Conservation (phyloP, 1,284 basidiomycete genomes). For the Naganishia liquefaciens region DNA sequence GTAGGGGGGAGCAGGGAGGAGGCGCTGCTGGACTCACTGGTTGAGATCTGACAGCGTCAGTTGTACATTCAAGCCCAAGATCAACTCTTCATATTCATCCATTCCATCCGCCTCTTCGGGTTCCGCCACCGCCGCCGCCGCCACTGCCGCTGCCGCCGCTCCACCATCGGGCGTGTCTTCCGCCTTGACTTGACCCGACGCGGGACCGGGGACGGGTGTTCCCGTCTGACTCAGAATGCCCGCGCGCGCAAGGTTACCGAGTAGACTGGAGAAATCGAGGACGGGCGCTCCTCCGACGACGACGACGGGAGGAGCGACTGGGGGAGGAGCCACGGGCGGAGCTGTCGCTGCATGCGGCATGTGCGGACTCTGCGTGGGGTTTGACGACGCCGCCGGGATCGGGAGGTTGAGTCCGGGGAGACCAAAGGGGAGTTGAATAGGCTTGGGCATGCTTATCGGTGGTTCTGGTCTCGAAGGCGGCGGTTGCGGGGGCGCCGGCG, state of each 20-base stretch:
- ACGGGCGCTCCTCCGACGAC: too few species aligned
- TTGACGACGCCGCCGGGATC: not conserved
- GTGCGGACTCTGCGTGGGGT: not conserved
- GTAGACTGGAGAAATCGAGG: conserved; percentile 17
- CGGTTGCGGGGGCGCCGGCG: not conserved
- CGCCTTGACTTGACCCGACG: not conserved
- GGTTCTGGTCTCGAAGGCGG: not conserved
- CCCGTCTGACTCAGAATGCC: conserved; percentile 17
- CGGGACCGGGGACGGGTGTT: conserved; percentile 12
- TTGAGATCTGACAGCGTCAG: conserved; percentile 71
- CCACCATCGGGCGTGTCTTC: not conserved
- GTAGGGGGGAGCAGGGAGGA: not conserved
- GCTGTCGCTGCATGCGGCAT: not conserved
- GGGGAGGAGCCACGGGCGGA: not conserved
- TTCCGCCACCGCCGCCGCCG: not conserved
- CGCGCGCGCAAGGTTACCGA: conserved; percentile 17
- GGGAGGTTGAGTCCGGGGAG: not conserved
- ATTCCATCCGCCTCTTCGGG: conserved; percentile 39
- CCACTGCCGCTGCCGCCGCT: not conserved
- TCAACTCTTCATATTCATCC: conserved; percentile 69
- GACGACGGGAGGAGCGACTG: not conserved
- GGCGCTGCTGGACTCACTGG: conserved; percentile 59
- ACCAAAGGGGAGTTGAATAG: not conserved
- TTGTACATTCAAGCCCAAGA: conserved; percentile 69
- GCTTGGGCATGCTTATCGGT: conserved; percentile 18